phyloP scores from a whole-genome alignment of 345 rosid genomes.

The Bruguiera sexangula region DNA sequence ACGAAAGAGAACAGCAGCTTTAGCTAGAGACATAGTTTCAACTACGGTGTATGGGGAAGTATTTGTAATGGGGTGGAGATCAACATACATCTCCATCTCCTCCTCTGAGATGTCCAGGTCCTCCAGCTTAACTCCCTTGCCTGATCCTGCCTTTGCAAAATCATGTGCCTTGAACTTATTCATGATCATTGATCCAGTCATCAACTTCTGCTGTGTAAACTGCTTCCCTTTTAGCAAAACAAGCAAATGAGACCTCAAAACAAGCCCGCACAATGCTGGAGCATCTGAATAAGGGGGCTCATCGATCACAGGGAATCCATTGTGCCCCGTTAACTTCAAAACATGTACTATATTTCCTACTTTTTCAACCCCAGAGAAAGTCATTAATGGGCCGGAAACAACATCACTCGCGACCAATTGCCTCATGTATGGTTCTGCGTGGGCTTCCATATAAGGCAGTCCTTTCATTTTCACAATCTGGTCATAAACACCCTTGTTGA shows the following conservation, averaged over 20 bases:
- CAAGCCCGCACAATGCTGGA: constrained; percentile 77
- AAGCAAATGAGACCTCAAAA: constrained; percentile 78
- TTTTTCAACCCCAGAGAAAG: constrained; percentile 67
- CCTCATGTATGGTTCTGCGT: constrained; percentile 91
- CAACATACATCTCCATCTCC: constrained; percentile 91
- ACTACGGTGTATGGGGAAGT: constrained; percentile 82
- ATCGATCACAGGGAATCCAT: constrained; percentile 87
- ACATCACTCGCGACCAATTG: constrained; percentile 67
- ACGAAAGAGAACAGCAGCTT: constrained; percentile 79
- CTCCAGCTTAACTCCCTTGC: constrained; percentile 72
- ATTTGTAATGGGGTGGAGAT: constrained; percentile 83
- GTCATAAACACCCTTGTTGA: constrained; percentile 85
- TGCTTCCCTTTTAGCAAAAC: constrained; percentile 71
- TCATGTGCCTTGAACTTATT: constrained; percentile 62
- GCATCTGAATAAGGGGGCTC: constrained; percentile 78
- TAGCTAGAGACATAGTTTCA: constrained; percentile 79
- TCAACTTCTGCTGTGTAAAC: constrained; percentile 46
- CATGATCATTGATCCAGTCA: constrained; percentile 43
- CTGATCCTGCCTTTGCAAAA: constrained; percentile 80
- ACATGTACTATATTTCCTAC: constrained; percentile 58
- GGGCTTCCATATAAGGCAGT: constrained; percentile 83
- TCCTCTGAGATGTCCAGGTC: constrained; percentile 64
- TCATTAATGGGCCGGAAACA: constrained; percentile 58
- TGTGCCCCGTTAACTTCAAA: constrained; percentile 56
- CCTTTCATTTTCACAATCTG: constrained; percentile 88